Base-by-base conservation (phyloP, 352 stramenopile species). In the Globisporangium irregulare region DNA sequence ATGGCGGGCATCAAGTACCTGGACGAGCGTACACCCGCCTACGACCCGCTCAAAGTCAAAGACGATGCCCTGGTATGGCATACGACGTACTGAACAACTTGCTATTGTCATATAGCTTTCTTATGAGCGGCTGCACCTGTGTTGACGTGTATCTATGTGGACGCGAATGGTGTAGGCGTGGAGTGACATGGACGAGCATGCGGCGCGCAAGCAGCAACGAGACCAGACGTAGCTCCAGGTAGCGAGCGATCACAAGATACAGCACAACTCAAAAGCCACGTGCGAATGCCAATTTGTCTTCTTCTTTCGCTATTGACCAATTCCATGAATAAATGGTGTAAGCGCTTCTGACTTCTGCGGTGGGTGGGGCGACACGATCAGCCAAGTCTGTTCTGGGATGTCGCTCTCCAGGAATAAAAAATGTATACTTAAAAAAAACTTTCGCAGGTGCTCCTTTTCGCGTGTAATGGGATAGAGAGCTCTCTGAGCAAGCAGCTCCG, bases 1-100 rank as follows among this genome's bases (percentile, higher is more conserved):
- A 83, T 85, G 14, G 70, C 71, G 25, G 81, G 81, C 18, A 91
- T 91, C 73, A 87, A 89, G 68, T 91, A 82, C 67, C 70, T 93
- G 71, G 82, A 93, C 66, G 74, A 83, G 46, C 79, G 87, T 63
- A 86, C 76, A 71, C 82, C 81, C 5, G 73, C 81, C 54, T 59
- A 48, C 20, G 73, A 87, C 58, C 66, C 73, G 51, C 71, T 72
- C 51, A 74, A 75, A 29, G 64, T 69, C 22, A 72, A 72, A 25
- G 66, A 76, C 36, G 82, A 90, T 61, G 64, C 54, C 57, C 65
- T 89, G 73, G 84, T 92, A 62, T 62, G 73, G 75, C 36, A 38
- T 36, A 22, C 12, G 24, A 15, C 18, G 51, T 24, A 46, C 27
- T 24, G 12, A 46, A 4, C 14, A 12, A 25, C 9, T n/a, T 18